Base-by-base conservation (phyloP, 148 eudicot genomes). In the Simmondsia chinensis region DNA sequence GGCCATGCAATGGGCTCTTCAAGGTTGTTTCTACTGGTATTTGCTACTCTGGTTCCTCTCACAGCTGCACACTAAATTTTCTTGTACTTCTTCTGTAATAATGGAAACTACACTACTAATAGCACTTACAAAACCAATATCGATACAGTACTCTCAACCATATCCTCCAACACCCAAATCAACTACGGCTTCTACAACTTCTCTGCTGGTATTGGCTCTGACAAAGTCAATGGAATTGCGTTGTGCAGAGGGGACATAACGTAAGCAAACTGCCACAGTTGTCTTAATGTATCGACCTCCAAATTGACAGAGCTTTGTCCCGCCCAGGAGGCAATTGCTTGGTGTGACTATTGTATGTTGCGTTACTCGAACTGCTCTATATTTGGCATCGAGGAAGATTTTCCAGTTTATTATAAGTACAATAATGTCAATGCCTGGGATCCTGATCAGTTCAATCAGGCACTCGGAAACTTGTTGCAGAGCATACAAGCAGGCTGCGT, bases 241-340 rank as follows among this genome's bases (percentile, higher is more conserved):
- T 50, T 77, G 1, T 77, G 80, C 31, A 39, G 72, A 30, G 84
- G 66, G 2, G 84, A 77, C 20, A 20, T 56, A 0, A 5, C 41
- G 8, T 48, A 23, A 0, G 10, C 56, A 0, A 25, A 1, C 5
- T 72, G 77, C 30, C 53, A 44, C 2, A 14, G 25, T 2, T 72
- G 69, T 52, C 47, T 61, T 12, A 34, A 20, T 3, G 24, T 38
- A 3, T 43, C 69, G 0, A 34, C 48, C 4, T 12, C 5, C 1
- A 20, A 13, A 9, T 4, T 52, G 43, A 26, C 15, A 7, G 32
- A 26, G 14, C 10, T 16, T 2, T 74, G 80, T 47, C 60, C 67
- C 1, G 16, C 9, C 21, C 30, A 40, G 25, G 59, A 60, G 26
- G 79, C 65, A 0, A 22, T 60, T 12, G 46, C 16, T 7, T 68